phyloP scores from a whole-genome alignment of 2,329 filamentous ascomycete species.

The Fusarium tuaranense region DNA sequence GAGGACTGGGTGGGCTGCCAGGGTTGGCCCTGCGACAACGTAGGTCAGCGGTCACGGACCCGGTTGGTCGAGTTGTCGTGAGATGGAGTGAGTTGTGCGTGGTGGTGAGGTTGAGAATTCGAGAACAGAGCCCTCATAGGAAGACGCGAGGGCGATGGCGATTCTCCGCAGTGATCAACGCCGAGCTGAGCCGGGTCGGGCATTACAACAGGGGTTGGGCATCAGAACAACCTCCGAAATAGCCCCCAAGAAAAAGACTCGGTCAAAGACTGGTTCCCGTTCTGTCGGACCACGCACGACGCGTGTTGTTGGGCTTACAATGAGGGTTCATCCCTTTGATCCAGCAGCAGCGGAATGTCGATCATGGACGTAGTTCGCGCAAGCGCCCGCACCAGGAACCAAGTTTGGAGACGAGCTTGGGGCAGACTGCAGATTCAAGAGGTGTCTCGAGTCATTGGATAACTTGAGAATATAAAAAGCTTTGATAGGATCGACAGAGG shows the following conservation, averaged over 20 bases:
- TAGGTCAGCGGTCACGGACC: slow-evolving; percentile 29
- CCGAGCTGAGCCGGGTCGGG: slow-evolving; percentile 19
- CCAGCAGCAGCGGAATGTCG: slow-evolving; percentile 20
- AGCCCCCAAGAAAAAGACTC: neutral
- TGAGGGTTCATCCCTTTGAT: slow-evolving; percentile 2
- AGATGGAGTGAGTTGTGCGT: slow-evolving; percentile 20
- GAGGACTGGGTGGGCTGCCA: slow-evolving; percentile 16
- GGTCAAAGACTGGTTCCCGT: neutral
- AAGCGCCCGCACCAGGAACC: slow-evolving; percentile 20
- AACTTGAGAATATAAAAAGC: slow-evolving; percentile 29
- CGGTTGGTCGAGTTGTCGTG: slow-evolving; percentile 35
- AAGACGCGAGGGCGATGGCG: slow-evolving; percentile 1
- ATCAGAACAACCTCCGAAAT: slow-evolving; percentile 14
- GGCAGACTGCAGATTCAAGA: neutral
- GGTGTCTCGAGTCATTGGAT: slow-evolving; percentile 25
- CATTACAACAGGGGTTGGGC: slow-evolving; percentile 17
- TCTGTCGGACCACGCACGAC: neutral
- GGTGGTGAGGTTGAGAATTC: neutral
- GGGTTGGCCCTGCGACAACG: slow-evolving; percentile 33
- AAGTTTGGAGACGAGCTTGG: slow-evolving; percentile 23
- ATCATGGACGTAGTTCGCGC: slow-evolving; percentile 22
- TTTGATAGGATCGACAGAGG: slow-evolving; percentile 41
- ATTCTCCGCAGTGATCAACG: slow-evolving; percentile 25
- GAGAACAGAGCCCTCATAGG: neutral
- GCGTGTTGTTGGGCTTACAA: neutral